These are phyloP conservation scores for Neofusicoccum parvum DNA, from an alignment of 2,329 filamentous ascomycete species.

Conservation along the genomic window DNA sequence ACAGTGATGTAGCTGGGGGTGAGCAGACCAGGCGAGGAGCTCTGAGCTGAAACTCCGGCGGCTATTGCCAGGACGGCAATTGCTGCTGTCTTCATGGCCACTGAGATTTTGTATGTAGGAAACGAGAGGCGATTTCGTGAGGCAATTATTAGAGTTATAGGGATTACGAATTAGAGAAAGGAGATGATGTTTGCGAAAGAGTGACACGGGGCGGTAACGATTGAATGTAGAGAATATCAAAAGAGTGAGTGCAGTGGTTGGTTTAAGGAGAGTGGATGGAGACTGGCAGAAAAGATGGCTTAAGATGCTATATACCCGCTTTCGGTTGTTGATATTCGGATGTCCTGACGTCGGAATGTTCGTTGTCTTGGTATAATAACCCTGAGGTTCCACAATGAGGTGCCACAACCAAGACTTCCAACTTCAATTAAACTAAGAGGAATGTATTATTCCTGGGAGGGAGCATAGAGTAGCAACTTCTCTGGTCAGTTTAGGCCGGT, in stretches of 20 bases:
- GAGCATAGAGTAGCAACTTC: too few species aligned
- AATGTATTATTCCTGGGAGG: background rate
- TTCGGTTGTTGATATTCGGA: constrained; percentile 13
- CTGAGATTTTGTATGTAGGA: background rate
- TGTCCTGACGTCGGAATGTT: constrained; percentile 3
- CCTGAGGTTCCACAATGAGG: background rate
- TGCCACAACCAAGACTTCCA: constrained; percentile 6
- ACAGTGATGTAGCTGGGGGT: constrained; percentile 17
- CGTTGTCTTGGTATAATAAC: constrained; percentile 13
- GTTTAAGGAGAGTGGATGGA: constrained; percentile 13
- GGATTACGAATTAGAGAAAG: background rate
- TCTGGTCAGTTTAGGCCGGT: too few species aligned
- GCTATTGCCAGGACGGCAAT: constrained; percentile 8
- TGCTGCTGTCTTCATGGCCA: constrained; percentile 11
- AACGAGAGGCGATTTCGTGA: background rate
- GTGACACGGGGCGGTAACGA: background rate
- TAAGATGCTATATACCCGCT: constrained; percentile 8
- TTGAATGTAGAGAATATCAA: background rate
- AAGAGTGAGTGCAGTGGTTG: background rate
- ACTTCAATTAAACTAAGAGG: background rate
- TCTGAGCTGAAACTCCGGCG: constrained; percentile 8
- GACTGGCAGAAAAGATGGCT: background rate
- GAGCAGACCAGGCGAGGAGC: background rate
- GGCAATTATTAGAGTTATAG: background rate
- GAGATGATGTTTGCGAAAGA: constrained; percentile 12